Evolutionary conservation across 2,329 filamentous ascomycete genomes (phyloP).

Genomic region (Penicillium brevicompactum): DNA sequence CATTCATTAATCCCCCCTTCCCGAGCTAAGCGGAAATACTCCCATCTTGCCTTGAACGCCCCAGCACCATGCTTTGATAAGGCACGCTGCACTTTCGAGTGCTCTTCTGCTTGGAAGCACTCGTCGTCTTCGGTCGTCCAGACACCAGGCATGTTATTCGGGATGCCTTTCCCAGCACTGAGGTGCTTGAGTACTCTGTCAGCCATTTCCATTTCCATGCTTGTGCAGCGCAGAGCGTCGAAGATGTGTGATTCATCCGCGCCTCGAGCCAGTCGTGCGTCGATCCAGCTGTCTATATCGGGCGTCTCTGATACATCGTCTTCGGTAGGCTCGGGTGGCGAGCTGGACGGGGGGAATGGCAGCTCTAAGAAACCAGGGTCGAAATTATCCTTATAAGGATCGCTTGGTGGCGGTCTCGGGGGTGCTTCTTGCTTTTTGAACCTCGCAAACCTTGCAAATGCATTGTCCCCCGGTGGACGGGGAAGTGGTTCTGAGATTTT

Average conservation of each 20-base stretch:
- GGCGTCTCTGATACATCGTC: conserved; percentile 15
- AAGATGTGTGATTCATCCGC: conserved; percentile 34
- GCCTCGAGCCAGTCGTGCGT: conserved; percentile 33
- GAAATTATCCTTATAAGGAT: conserved; percentile 10
- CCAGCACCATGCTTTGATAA: conserved; percentile 49
- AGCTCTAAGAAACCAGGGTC: conserved; percentile 31
- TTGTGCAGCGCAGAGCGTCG: conserved; percentile 41
- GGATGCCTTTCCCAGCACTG: conserved; percentile 37
- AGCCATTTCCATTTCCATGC: conserved; percentile 43
- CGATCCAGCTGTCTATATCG: conserved; percentile 44
- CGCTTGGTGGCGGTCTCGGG: not conserved
- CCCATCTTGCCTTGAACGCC: conserved; percentile 36
- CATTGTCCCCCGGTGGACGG: conserved; percentile 7
- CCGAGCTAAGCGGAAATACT: conserved; percentile 37
- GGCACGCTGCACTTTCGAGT: conserved; percentile 36
- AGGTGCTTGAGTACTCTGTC: conserved; percentile 39
- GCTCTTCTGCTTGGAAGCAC: conserved; percentile 36
- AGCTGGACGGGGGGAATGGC: conserved; percentile 31
- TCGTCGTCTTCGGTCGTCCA: conserved; percentile 52
- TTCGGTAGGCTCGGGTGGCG: conserved; percentile 21
- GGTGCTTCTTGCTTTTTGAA: conserved; percentile 4
- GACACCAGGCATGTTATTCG: conserved; percentile 45
- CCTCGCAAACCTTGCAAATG: conserved; percentile 2
- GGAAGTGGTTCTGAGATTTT: not conserved
- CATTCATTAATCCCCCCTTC: conserved; percentile 19